A percentile compares a stretch with the other conserved stretches of the same genome.
Evolutionary conservation across 257 asterid species (phyloP).

Genomic region (Solanum medicagineum): DNA sequence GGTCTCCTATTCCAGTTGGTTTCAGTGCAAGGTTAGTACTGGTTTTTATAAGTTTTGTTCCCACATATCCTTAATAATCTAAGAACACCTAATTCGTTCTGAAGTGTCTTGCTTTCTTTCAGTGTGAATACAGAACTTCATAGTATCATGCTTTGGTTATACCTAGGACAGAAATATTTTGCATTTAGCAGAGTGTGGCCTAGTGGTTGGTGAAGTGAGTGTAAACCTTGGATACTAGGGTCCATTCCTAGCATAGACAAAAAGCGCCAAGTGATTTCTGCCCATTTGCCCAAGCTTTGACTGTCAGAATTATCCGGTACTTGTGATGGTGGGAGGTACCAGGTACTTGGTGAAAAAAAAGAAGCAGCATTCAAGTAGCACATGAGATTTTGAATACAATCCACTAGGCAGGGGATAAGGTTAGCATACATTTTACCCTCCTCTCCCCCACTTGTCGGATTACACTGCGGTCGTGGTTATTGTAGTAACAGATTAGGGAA

Average conservation of each 20-base stretch:
- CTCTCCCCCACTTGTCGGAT: background rate
- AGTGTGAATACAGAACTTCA: background rate
- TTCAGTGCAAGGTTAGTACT: constrained; percentile 75
- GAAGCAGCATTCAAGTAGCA: background rate
- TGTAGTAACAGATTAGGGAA: background rate
- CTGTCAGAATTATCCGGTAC: background rate
- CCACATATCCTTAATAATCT: background rate
- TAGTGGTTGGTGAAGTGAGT: background rate
- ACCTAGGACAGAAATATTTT: background rate
- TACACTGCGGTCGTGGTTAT: background rate
- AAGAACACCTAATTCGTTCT: background rate
- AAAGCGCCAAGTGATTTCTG: background rate
- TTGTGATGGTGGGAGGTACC: background rate
- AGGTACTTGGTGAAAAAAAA: too few species aligned
- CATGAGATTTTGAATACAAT: background rate
- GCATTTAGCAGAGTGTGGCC: background rate
- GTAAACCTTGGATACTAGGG: background rate
- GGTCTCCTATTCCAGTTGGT: constrained; percentile 80
- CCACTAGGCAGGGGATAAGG: background rate
- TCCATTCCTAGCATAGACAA: background rate
- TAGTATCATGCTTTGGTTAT: background rate
- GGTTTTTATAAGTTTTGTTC: constrained; percentile 1
- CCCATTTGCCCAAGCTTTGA: background rate
- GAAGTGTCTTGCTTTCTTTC: background rate
- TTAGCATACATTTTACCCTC: background rate